Percentiles rank a stretch among this genome's conserved stretches.
These are phyloP conservation scores for Hyphodiscus hymeniophilus DNA, from an alignment of 495 filamentous ascomycete genomes.

Conservation along the genomic window DNA sequence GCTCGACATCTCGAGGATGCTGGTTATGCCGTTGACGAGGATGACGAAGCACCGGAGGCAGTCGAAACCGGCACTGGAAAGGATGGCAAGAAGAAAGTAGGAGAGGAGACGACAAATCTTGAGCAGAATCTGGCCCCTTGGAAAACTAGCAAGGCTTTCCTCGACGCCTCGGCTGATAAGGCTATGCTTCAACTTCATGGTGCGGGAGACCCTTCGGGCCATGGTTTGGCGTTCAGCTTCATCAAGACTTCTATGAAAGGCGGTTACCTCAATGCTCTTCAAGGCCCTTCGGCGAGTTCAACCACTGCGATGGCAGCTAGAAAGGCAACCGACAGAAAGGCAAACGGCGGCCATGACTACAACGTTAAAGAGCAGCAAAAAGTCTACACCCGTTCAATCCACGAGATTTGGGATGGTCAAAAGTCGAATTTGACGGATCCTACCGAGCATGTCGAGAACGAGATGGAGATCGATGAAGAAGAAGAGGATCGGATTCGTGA, in stretches of 20 bases:
- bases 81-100: conserved; percentile 56
- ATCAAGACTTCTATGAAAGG: conserved; percentile 98
- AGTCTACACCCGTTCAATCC: conserved; percentile 81
- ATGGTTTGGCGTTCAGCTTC: conserved; percentile 89
- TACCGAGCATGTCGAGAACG: conserved; percentile 54
- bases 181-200: conserved; percentile 95
- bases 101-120: conserved; percentile 59
- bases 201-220: conserved; percentile 89
- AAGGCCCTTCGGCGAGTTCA: conserved; percentile 80
- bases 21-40: conserved; percentile 67
- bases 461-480: conserved; percentile 54
- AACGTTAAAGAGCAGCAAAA: conserved; percentile 90
- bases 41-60: conserved; percentile 53
- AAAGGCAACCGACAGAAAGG: conserved; percentile 72
- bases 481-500: conserved; percentile 40
- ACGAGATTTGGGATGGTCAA: conserved; percentile 84
- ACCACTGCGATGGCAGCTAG: conserved; percentile 50
- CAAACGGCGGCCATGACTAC: conserved; percentile 90
- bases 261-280: conserved; percentile 83
- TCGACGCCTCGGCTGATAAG: conserved; percentile 87
- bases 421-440: conserved; percentile 58
- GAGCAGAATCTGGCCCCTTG: conserved; percentile 89
- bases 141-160: conserved; percentile 90
- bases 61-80: too few species aligned
- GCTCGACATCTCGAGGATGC: conserved; percentile 75